Conservation (phyloP, 768 basidiomycete genomes). For the Suillus tomentosus region DNA sequence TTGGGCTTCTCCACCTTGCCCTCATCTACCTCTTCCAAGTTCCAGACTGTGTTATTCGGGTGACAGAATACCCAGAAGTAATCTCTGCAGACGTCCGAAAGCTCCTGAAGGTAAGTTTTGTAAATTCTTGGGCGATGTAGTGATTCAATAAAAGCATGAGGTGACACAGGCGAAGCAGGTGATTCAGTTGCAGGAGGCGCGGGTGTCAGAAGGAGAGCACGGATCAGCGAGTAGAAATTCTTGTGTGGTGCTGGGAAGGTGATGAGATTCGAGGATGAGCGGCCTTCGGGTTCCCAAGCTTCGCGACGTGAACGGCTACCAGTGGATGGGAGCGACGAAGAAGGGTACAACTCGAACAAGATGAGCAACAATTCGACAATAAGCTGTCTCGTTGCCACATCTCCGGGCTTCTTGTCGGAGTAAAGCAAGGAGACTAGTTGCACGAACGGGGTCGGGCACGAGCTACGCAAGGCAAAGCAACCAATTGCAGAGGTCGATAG, state of each 20-base stretch:
- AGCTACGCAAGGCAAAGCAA: constrained; percentile 86
- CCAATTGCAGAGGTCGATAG: constrained; percentile 88
- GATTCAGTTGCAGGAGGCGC: constrained; percentile 67
- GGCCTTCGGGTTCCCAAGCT: constrained; percentile 57
- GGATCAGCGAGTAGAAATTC: constrained; percentile 71
- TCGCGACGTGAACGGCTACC: constrained; percentile 44
- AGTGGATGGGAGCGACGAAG: constrained; percentile 61
- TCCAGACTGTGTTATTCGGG: constrained; percentile 90
- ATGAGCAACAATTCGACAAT: constrained; percentile 87
- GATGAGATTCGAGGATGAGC: constrained; percentile 51
- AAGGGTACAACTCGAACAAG: constrained; percentile 87
- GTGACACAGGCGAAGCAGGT: constrained; percentile 58
- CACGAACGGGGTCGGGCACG: constrained; percentile 84
- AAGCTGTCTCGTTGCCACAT: constrained; percentile 85
- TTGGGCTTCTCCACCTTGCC: constrained; percentile 83
- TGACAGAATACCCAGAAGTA: constrained; percentile 99
- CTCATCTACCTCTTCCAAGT: constrained; percentile 80
- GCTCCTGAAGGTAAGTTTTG: constrained; percentile 79
- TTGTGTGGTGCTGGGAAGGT: constrained; percentile 75
- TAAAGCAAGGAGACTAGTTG: constrained; percentile 85
- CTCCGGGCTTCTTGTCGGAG: constrained; percentile 98
- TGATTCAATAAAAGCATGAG: constrained; percentile 81
- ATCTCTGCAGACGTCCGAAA: constrained; percentile 90
- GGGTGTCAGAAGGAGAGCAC: constrained; percentile 72
- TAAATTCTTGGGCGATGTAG: constrained; percentile 71